Evolutionary conservation across 495 filamentous ascomycete genomes (phyloP).

Genomic region (Hypoxylon fuscum): DNA sequence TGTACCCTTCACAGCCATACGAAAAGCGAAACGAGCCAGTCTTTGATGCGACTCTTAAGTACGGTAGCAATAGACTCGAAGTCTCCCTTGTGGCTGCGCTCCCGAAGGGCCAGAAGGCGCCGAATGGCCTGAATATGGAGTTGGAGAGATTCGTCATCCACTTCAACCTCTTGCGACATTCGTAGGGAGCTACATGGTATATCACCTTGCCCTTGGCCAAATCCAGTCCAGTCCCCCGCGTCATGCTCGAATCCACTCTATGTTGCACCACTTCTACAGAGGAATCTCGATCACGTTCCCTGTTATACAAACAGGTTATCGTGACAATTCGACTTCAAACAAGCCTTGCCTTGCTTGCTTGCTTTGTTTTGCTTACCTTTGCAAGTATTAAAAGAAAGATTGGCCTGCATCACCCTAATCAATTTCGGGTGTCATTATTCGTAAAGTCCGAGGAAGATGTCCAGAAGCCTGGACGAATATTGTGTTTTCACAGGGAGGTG

Average conservation of each 20-base stretch:
- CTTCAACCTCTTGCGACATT: constrained; percentile 58
- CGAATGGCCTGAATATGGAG: constrained; percentile 67
- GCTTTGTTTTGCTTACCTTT: too few species aligned
- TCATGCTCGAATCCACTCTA: not conserved
- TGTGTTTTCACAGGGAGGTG: too few species aligned
- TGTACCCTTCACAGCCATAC: constrained; percentile 44
- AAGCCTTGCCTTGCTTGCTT: too few species aligned
- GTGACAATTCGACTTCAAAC: too few species aligned
- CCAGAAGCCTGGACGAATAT: too few species aligned
- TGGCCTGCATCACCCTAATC: too few species aligned
- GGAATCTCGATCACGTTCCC: too few species aligned
- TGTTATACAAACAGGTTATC: too few species aligned
- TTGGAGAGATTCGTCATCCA: constrained; percentile 74
- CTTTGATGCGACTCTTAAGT: constrained; percentile 68
- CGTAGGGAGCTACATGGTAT: constrained; percentile 7
- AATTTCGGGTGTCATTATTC: too few species aligned
- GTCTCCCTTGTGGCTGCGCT: constrained; percentile 71
- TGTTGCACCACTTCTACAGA: too few species aligned
- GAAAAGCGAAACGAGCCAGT: constrained; percentile 54
- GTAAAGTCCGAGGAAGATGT: too few species aligned
- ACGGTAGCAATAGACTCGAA: constrained; percentile 72
- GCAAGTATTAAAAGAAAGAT: too few species aligned
- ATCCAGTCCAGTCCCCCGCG: not conserved
- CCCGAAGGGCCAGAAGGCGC: constrained; percentile 63
- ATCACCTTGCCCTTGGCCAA: not conserved